Conservation (phyloP, 371 early-diverging fungal species). For the Mucor plumbeus region DNA sequence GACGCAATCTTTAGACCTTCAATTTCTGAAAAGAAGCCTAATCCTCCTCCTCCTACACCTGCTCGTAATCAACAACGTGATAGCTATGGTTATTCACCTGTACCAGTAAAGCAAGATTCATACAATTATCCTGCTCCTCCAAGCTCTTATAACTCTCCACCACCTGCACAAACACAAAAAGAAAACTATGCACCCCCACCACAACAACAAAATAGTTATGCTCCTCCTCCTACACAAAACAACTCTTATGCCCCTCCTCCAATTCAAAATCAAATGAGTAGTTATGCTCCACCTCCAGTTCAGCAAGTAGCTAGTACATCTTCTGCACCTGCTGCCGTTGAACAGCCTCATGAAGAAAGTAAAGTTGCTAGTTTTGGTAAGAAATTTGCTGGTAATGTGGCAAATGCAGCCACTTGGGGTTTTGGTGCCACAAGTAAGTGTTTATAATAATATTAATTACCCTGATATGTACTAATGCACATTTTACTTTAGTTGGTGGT, state of each 20-base stretch:
- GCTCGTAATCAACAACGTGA: conserved; percentile 14
- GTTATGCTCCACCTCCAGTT: conserved; percentile 20
- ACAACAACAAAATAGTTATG: conserved; percentile 19
- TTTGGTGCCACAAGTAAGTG: conserved; percentile 53
- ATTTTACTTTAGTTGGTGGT: conserved; percentile 35
- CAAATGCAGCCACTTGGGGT: conserved; percentile 48
- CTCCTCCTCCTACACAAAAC: conserved; percentile 25
- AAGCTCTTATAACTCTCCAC: conserved; percentile 37
- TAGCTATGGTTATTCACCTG: conserved; percentile 20
- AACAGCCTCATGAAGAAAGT: conserved; percentile 25
- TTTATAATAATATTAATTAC: neutral
- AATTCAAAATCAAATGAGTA: conserved; percentile 10
- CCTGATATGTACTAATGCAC: conserved; percentile 4
- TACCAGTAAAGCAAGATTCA: conserved; percentile 21
- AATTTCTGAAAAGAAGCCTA: conserved; percentile 14
- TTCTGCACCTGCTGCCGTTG: conserved; percentile 21
- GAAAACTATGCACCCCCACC: conserved; percentile 5
- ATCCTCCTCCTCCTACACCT: conserved; percentile 16
- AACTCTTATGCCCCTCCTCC: conserved; percentile 24
- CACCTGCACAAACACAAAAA: conserved; percentile 4
- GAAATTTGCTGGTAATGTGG: conserved; percentile 35
- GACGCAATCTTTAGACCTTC: neutral
- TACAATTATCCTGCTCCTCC: conserved; percentile 40
- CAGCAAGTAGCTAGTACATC: conserved; percentile 16
- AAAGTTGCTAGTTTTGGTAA: conserved; percentile 29